These are phyloP conservation scores for Didymella segeticola DNA, from an alignment of 2,329 filamentous ascomycete genomes.

Conservation along the genomic window DNA sequence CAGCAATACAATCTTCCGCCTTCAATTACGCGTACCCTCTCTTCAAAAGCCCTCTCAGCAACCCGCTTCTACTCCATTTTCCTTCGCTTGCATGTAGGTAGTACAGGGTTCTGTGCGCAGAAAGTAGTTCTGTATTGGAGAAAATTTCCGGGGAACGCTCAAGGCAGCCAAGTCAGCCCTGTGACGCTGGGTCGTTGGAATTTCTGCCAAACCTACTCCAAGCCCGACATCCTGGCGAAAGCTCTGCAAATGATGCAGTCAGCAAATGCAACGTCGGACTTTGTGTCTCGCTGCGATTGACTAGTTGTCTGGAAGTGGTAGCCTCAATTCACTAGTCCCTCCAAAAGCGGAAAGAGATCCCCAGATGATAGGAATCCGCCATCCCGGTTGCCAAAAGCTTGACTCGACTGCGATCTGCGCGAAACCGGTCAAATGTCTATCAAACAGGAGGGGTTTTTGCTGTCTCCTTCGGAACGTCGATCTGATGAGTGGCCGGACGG, in stretches of 20 bases:
- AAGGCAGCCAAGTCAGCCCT: too few relatives aligned
- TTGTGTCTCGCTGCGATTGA: background rate
- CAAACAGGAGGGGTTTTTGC: background rate
- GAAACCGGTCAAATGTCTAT: conserved; percentile 1
- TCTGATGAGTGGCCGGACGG: conserved; percentile 3
- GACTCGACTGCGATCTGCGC: conserved; percentile 1
- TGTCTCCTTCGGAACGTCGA: background rate
- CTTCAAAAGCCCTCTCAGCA: too few relatives aligned
- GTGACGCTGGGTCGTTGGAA: too few relatives aligned
- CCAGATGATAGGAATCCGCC: background rate
- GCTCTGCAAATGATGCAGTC: background rate
- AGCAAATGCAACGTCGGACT: background rate
- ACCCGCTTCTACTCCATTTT: too few relatives aligned
- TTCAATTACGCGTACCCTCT: too few relatives aligned
- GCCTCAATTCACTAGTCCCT: background rate
- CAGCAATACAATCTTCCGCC: too few relatives aligned
- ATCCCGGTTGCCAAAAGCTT: background rate
- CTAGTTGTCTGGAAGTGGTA: background rate
- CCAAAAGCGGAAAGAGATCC: background rate
- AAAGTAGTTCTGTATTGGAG: too few relatives aligned
- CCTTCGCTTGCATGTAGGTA: too few relatives aligned
- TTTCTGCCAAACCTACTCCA: too few relatives aligned
- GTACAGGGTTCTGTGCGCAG: too few relatives aligned
- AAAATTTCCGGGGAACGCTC: too few relatives aligned
- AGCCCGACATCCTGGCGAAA: background rate